Conservation (phyloP, 441 rosid genomes). For the Bocquillonia castaneifolia region DNA sequence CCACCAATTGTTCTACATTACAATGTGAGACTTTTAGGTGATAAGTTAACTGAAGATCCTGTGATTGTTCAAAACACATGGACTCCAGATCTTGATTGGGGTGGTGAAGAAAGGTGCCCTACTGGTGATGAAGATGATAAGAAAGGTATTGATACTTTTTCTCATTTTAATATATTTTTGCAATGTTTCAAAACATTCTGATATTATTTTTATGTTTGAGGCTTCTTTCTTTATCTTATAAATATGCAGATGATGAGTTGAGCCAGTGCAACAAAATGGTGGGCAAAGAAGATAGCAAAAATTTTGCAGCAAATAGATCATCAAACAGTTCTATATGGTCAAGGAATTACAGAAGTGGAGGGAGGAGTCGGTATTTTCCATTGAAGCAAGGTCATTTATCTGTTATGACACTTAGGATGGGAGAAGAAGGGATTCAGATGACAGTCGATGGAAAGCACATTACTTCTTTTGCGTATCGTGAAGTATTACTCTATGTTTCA, state of each 20-base stretch:
- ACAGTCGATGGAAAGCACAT: conserved; percentile 74
- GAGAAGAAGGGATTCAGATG: conserved; percentile 79
- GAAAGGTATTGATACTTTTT: conserved; percentile 46
- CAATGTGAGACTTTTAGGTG: conserved; percentile 53
- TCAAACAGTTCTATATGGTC: conserved; percentile 27
- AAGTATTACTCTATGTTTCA: conserved; percentile 24
- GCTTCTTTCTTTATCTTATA: background rate
- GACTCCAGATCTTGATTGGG: conserved; percentile 70
- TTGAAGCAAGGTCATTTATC: conserved; percentile 49
- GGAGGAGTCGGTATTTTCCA: conserved; percentile 46
- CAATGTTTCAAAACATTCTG: background rate
- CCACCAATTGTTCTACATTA: conserved; percentile 55
- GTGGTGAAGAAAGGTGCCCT: conserved; percentile 61
- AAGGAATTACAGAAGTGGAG: conserved; percentile 32
- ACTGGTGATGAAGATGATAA: conserved; percentile 43
- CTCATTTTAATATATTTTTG: background rate
- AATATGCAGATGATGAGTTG: conserved; percentile 65
- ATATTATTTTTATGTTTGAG: background rate
- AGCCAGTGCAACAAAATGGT: conserved; percentile 77
- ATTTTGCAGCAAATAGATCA: background rate
- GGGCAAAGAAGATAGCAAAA: conserved; percentile 44
- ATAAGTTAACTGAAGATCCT: conserved; percentile 58
- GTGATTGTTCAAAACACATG: conserved; percentile 72
- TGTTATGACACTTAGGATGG: conserved; percentile 68
- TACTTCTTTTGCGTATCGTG: conserved; percentile 16